phyloP scores from a whole-genome alignment of 441 rosid species.

The Omphalea diandra region DNA sequence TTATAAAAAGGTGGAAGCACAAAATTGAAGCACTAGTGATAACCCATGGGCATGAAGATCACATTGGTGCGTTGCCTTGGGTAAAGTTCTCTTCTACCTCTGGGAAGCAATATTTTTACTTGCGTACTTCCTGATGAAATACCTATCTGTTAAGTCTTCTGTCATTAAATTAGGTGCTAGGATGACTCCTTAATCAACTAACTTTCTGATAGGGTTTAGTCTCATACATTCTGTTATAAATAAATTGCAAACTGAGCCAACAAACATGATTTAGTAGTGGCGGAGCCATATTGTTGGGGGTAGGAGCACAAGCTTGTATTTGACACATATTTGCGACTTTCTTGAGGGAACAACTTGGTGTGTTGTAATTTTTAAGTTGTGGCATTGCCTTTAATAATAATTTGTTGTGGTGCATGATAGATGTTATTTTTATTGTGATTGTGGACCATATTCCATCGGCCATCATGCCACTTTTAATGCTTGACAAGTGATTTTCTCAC shows the following conservation, averaged over 20 bases:
- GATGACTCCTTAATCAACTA: too few relatives aligned
- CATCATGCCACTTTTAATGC: neutral
- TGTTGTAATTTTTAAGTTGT: slow-evolving; percentile 4
- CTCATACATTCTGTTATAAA: neutral
- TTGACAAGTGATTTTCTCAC: neutral
- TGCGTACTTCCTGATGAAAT: slow-evolving; percentile 1
- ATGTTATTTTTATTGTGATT: neutral
- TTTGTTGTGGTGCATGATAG: neutral
- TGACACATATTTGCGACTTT: neutral
- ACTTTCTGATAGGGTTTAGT: slow-evolving; percentile 4
- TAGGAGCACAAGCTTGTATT: neutral
- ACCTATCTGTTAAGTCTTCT: slow-evolving; percentile 12
- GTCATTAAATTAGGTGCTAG: too few relatives aligned
- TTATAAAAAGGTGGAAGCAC: slow-evolving; percentile 91
- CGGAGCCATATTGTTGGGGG: neutral
- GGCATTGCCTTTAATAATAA: neutral
- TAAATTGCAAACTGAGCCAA: slow-evolving; percentile 7
- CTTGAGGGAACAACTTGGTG: slow-evolving; percentile 4
- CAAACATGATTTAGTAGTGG: neutral
- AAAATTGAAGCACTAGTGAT: slow-evolving; percentile 96
- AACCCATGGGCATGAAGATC: slow-evolving; percentile 99
- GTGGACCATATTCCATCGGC: neutral
- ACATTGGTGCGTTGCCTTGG: slow-evolving; percentile 99
- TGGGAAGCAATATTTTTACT: slow-evolving; percentile 18
- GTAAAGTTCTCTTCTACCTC: slow-evolving; percentile 65